phyloP scores from a whole-genome alignment of 805 yeast genomes.

The Ogataea siamensis region DNA sequence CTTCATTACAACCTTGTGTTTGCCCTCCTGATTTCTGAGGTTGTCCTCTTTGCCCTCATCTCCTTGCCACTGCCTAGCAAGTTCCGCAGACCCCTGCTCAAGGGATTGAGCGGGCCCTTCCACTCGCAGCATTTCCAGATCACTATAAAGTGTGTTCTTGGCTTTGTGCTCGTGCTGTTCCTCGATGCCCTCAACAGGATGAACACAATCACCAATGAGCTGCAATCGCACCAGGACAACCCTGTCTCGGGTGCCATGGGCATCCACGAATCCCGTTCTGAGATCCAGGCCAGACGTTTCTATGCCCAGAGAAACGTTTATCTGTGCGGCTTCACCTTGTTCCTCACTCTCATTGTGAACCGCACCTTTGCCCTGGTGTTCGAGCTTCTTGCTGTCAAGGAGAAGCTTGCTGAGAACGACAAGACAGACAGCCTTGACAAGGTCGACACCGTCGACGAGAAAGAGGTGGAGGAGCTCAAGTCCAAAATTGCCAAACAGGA shows the following conservation, averaged over 20 bases:
- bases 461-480: slow-evolving; percentile 48
- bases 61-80: slow-evolving; percentile 84
- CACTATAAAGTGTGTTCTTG: slow-evolving; percentile 76
- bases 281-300: slow-evolving; percentile 85
- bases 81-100: slow-evolving; percentile 65
- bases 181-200: slow-evolving; percentile 87
- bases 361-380: slow-evolving; percentile 81
- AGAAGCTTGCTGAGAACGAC: slow-evolving; percentile 35
- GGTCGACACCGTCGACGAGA: slow-evolving; percentile 30
- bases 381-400: slow-evolving; percentile 66
- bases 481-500: slow-evolving; percentile 56
- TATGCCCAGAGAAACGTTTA: slow-evolving; percentile 97
- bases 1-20: slow-evolving; percentile 46
- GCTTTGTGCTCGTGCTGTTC: slow-evolving; percentile 80
- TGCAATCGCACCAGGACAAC: slow-evolving; percentile 34
- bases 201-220: slow-evolving; percentile 62
- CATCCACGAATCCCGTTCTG: slow-evolving; percentile 62
- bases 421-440: slow-evolving; percentile 14
- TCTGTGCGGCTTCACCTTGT: slow-evolving; percentile 91
- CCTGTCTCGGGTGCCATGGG: slow-evolving; percentile 32
- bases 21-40: slow-evolving; percentile 72
- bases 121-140: slow-evolving; percentile 68
- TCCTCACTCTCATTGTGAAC: slow-evolving; percentile 78
- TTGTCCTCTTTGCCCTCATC: slow-evolving; percentile 72
- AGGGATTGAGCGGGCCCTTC: slow-evolving; percentile 65